These are phyloP conservation scores for Alternaria incomplexa DNA, from an alignment of 2,329 filamentous ascomycete species.

Conservation along the genomic window DNA sequence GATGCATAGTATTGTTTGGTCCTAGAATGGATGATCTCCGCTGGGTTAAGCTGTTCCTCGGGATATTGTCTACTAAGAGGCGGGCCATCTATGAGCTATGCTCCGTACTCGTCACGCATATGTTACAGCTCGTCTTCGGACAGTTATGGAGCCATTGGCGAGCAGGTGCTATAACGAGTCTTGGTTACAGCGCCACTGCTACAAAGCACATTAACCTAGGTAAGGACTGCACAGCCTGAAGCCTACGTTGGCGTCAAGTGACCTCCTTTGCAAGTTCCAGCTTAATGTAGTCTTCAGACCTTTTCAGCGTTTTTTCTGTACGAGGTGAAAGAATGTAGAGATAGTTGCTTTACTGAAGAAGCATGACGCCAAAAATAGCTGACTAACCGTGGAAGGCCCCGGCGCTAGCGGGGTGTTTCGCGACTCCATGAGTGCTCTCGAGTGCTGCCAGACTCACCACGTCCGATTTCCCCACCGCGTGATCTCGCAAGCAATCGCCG, in stretches of 20 bases:
- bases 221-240: too few species aligned
- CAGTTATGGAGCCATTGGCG: neutral
- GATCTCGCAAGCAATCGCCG: slow-evolving; percentile 8
- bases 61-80: neutral
- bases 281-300: too few species aligned
- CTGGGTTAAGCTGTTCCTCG: neutral
- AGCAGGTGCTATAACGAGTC: neutral
- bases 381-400: neutral
- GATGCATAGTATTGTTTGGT: neutral
- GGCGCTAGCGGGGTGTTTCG: slow-evolving; percentile 28
- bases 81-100: neutral
- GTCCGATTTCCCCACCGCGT: slow-evolving; percentile 18
- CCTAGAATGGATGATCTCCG: neutral
- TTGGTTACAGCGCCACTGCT: neutral
- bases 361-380: neutral
- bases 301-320: neutral
- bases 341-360: neutral
- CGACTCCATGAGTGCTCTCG: slow-evolving; percentile 30
- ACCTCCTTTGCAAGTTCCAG: too few species aligned
- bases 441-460: slow-evolving; percentile 27
- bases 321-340: neutral
- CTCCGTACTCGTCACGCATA: neutral
- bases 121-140: neutral
- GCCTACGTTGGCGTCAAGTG: too few species aligned
- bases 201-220: too few species aligned